A percentile compares a stretch with the other conserved stretches of the same genome.
Evolutionary conservation across 2,329 filamentous ascomycete genomes (phyloP).

Genomic region (Clarireedia paspali): DNA sequence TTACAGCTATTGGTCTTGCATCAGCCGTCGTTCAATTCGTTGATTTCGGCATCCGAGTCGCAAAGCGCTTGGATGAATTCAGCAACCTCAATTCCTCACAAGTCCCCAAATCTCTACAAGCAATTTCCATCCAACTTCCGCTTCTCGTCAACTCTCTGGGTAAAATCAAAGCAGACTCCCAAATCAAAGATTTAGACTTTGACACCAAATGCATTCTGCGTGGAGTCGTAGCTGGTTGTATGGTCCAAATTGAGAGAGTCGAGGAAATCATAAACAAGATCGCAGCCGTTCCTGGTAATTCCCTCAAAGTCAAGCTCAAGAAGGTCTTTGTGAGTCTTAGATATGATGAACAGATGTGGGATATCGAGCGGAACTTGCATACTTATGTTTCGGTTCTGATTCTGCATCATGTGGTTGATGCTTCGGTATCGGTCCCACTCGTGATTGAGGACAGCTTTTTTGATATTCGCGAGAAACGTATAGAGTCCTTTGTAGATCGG

Average conservation of each 20-base stretch:
- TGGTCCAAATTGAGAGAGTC: constrained; percentile 7
- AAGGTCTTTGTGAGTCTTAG: constrained; percentile 16
- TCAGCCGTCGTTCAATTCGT: background rate
- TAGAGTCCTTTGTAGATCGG: constrained; percentile 10
- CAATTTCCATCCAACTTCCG: constrained; percentile 11
- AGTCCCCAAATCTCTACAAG: constrained; percentile 11
- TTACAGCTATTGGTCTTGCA: constrained; percentile 16
- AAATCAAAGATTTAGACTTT: constrained; percentile 12
- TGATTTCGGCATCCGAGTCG: background rate
- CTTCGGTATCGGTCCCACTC: constrained; percentile 1
- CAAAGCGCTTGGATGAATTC: constrained; percentile 10
- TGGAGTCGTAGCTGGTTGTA: constrained; percentile 13
- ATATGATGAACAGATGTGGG: constrained; percentile 17
- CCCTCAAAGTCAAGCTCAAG: constrained; percentile 13
- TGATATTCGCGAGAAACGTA: constrained; percentile 13
- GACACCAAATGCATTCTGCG: constrained; percentile 17
- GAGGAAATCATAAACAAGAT: constrained; percentile 14
- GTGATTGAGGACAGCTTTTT: constrained; percentile 13
- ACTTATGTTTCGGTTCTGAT: constrained; percentile 18
- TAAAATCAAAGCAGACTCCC: constrained; percentile 9
- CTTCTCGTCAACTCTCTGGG: constrained; percentile 13
- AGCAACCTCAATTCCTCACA: constrained; percentile 5
- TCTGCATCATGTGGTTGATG: constrained; percentile 18
- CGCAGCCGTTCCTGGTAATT: constrained; percentile 10
- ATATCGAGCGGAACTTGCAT: constrained; percentile 16